Conservation (phyloP, 345 rosid genomes). For the Leavenworthia alabamica region DNA sequence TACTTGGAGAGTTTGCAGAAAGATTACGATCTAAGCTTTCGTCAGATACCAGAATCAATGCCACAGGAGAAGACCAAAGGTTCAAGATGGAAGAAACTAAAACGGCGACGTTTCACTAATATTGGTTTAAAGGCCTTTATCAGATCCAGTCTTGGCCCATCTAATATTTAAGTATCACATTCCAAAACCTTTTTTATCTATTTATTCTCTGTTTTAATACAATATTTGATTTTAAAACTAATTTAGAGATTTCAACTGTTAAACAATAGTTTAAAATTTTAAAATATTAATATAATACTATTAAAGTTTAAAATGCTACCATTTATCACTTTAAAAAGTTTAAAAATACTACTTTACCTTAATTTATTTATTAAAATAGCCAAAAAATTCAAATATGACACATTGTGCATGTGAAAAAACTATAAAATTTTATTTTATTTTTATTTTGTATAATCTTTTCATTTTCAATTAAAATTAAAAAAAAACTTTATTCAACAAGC, state of each 20-base stretch:
- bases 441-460: slow-evolving; percentile 8
- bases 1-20: not conserved
- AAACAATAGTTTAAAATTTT: no score
- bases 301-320: no score
- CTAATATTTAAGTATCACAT: no score
- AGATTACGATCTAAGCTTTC: slow-evolving; percentile 25
- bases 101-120: not conserved
- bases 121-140: not conserved
- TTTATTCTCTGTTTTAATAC: no score
- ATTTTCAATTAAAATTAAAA: not conserved
- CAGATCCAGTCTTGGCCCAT: slow-evolving; percentile 2
- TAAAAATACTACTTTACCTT: no score
- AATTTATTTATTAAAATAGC: no score
- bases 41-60: not conserved
- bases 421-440: not conserved
- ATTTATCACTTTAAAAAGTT: no score
- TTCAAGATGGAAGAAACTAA: not conserved
- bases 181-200: no score
- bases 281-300: no score
- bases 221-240: no score
- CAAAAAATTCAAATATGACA: not conserved
- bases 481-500: slow-evolving; percentile 35
- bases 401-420: not conserved
- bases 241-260: no score
- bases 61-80: slow-evolving; percentile 4